These are phyloP conservation scores for Schoenoplectus triqueter DNA, from an alignment of 202 grass and related monocot genomes.

Conservation along the genomic window DNA sequence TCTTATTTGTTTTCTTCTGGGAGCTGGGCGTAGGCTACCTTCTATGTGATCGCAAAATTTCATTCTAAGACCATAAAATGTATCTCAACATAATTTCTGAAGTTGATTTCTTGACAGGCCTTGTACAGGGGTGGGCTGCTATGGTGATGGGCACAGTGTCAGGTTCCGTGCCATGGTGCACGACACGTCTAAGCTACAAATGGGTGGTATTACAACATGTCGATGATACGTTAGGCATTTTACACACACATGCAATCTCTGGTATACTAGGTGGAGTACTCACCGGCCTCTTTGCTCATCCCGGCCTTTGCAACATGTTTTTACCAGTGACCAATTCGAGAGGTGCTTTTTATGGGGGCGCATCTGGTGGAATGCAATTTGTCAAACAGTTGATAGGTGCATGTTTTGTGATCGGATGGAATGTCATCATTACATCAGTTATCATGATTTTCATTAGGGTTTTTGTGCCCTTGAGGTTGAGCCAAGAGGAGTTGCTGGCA, in stretches of 20 bases:
- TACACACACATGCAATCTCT: slow-evolving; percentile 76
- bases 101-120: slow-evolving; percentile 34
- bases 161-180: slow-evolving; percentile 75
- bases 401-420: slow-evolving; percentile 61
- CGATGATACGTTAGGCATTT: slow-evolving; percentile 65
- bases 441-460: slow-evolving; percentile 58
- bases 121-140: slow-evolving; percentile 73
- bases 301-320: slow-evolving; percentile 50
- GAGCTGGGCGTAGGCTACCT: too few species aligned
- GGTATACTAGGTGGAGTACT: slow-evolving; percentile 59
- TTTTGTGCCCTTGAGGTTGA: slow-evolving; percentile 62
- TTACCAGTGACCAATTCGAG: slow-evolving; percentile 44
- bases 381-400: slow-evolving; percentile 60
- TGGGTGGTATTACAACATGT: slow-evolving; percentile 51
- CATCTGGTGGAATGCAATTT: slow-evolving; percentile 41
- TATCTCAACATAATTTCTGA: background rate
- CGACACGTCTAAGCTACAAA: slow-evolving; percentile 70
- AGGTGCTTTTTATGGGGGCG: slow-evolving; percentile 65
- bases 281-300: slow-evolving; percentile 61
- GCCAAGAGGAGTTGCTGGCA: slow-evolving; percentile 65
- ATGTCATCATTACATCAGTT: slow-evolving; percentile 53
- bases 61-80: background rate
- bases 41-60: background rate
- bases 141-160: slow-evolving; percentile 62
- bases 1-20: background rate